Evolutionary conservation across 2,329 filamentous ascomycete species (phyloP), one percentile per base, ranked within the genome.

Genomic region (Fusarium xyrophilum): DNA sequence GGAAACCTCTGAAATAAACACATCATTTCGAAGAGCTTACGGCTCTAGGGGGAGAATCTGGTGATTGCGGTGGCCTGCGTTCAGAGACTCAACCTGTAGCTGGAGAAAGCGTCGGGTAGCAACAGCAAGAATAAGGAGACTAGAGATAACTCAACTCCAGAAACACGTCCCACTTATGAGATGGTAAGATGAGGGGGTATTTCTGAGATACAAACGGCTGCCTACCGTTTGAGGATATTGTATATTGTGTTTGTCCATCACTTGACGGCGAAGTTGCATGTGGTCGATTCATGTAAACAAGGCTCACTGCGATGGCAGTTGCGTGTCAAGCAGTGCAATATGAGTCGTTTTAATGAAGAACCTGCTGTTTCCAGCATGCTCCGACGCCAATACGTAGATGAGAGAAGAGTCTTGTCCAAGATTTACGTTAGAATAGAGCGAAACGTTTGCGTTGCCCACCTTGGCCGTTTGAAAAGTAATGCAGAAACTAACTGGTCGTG

Each of bases 381-480:
- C 2, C 1, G 7, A 19, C 6, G 9, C 5, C 17, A 13, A 48
- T 6, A 5, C 33, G 3, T 6, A 19, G 21, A 17, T 6, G 4
- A 35, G 6, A 23, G n/a, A 15, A 21, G 6, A 12, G 15, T 25
- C 13, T 25, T 19, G 17, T 14, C 9, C 6, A 15, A 14, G 6
- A 19, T 9, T 25, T 19, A 6, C 5, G 7, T 17, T 30, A 14
- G 5, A 21, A 46, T 7, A 46, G 14, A 46, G 27, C 43, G 5
- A 2, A 2, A 9, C 27, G 2, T 17, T 46, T 17, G n/a, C 14
- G 1, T 23, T 17, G 27, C n/a, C 14, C 7, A 4, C 10, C 6
- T 21, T 17, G 3, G 2, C 10, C 7, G 7, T 7, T 21, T 30
- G 27, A 17, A 46, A 14, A n/a, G 3, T 13, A 28, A 44, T 6